phyloP scores from a whole-genome alignment of 2,329 filamentous ascomycete species.

The Aspergillus nomiae region DNA sequence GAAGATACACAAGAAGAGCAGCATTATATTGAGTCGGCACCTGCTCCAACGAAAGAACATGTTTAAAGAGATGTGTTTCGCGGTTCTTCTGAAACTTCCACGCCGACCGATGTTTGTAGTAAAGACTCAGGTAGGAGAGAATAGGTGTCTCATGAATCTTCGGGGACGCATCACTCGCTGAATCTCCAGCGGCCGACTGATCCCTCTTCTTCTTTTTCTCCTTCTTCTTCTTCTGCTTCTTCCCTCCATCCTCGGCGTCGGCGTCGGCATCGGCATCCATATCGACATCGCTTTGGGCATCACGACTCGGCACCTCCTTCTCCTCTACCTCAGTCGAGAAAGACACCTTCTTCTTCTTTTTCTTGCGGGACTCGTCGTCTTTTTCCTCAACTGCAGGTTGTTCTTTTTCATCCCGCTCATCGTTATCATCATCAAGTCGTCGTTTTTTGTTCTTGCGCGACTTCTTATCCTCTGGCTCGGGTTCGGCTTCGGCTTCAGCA shows the following conservation, averaged over 20 bases:
- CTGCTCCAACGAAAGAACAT: conserved; percentile 71
- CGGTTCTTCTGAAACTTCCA: conserved; percentile 99
- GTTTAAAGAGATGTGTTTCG: conserved; percentile 81
- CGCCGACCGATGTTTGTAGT: conserved; percentile 66
- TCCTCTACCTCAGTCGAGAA: conserved; percentile 66
- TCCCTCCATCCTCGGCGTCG: conserved; percentile 16
- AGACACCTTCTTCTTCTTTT: conserved; percentile 57
- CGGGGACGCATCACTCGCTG: conserved; percentile 7
- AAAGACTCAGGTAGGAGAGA: conserved; percentile 75
- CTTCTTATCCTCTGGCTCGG: conserved; percentile 21
- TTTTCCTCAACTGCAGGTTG: conserved; percentile 10
- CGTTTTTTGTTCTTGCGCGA: conserved; percentile 26
- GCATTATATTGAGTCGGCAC: conserved; percentile 71
- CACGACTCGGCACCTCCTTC: conserved; percentile 54
- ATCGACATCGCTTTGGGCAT: conserved; percentile 8
- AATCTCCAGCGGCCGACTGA: conserved; percentile 18
- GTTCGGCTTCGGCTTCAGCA: background rate
- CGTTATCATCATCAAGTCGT: conserved; percentile 21
- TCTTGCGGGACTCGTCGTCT: conserved; percentile 11
- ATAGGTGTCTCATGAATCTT: conserved; percentile 53
- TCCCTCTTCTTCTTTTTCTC: conserved; percentile 36
- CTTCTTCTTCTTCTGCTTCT: conserved; percentile 29
- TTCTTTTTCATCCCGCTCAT: conserved; percentile 21
- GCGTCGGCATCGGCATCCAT: conserved; percentile 2
- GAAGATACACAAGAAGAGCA: conserved; percentile 74